Percentiles rank a stretch among this genome's conserved stretches.
Evolutionary conservation across 208 protist genomes (phyloP).

Genomic region (Vickermania ingenoplastis): DNA sequence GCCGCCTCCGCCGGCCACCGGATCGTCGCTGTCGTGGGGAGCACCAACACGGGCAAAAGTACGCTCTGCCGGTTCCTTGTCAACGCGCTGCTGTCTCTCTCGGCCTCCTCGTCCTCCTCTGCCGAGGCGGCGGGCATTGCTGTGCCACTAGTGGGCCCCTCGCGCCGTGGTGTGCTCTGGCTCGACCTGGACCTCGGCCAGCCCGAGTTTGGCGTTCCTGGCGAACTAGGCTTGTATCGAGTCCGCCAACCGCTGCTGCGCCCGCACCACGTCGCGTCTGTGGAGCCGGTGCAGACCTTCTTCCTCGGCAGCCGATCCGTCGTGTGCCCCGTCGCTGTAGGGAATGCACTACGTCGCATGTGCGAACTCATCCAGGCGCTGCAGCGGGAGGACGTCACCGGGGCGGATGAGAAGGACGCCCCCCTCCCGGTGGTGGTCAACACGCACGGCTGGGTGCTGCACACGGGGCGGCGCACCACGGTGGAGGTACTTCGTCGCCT

Average conservation of each 20-base stretch:
- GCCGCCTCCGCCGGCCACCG: constrained; percentile 11
- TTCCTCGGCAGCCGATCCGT: constrained; percentile 45
- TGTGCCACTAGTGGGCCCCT: too few relatives aligned
- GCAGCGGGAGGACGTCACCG: constrained; percentile 10
- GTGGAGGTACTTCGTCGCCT: constrained; percentile 68
- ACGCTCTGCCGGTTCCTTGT: constrained; percentile 69
- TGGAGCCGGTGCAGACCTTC: constrained; percentile 23
- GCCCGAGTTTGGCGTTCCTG: constrained; percentile 77
- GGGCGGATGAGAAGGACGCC: background rate
- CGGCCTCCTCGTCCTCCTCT: too few relatives aligned
- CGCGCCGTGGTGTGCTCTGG: constrained; percentile 65
- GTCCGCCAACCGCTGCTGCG: constrained; percentile 45
- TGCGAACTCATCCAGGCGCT: constrained; percentile 22
- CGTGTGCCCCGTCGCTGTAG: constrained; percentile 32
- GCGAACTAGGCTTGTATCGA: constrained; percentile 46
- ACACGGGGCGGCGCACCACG: constrained; percentile 64
- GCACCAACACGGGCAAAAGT: constrained; percentile 72
- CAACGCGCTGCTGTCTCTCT: constrained; percentile 42
- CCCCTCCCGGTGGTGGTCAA: constrained; percentile 66
- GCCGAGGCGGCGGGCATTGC: background rate
- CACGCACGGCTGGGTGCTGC: constrained; percentile 86
- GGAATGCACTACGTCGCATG: constrained; percentile 35
- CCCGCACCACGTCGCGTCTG: constrained; percentile 26
- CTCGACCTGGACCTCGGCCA: constrained; percentile 83
- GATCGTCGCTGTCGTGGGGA: constrained; percentile 62